Percentiles rank a stretch among this genome's conserved stretches.
phyloP scores from a whole-genome alignment of 139 green algal genomes.

The Chlorella sp. region DNA sequence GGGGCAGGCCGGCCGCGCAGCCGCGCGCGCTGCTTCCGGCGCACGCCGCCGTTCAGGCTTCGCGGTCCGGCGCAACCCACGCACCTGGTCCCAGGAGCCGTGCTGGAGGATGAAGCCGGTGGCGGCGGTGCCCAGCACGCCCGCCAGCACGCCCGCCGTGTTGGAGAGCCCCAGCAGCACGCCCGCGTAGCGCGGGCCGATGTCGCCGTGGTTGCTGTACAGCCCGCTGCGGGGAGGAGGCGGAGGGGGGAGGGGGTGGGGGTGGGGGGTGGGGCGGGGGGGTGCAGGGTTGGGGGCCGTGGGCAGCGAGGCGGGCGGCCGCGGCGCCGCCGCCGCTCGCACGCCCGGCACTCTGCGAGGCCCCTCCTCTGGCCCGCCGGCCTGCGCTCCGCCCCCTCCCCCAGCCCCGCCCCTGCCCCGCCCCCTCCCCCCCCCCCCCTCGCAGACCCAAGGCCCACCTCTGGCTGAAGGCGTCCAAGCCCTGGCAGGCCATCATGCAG shows the following conservation, averaged over 20 bases:
- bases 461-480: slow-evolving; percentile 94
- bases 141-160: slow-evolving; percentile 94
- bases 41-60: too few species aligned
- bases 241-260: neutral
- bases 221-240: slow-evolving; percentile 68
- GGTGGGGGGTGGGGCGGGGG: neutral
- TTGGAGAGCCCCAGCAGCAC: slow-evolving; percentile 96
- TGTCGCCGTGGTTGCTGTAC: slow-evolving; percentile 98
- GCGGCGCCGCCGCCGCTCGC: neutral
- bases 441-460: too few species aligned
- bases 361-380: too few species aligned
- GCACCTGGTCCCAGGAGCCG: slow-evolving; percentile 53
- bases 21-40: too few species aligned
- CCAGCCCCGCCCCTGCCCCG: neutral
- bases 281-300: neutral
- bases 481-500: slow-evolving; percentile 93
- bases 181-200: slow-evolving; percentile 93
- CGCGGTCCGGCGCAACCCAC: too few species aligned
- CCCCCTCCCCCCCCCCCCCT: neutral
- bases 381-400: too few species aligned
- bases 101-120: slow-evolving; percentile 90
- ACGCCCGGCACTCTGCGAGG: too few species aligned
- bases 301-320: neutral
- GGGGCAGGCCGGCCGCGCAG: too few species aligned
- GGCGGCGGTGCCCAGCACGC: slow-evolving; percentile 89